Percentiles rank a stretch among this genome's conserved stretches.
Evolutionary conservation across 2,329 filamentous ascomycete species (phyloP).

Genomic region (Pseudocercospora fijiensis): DNA sequence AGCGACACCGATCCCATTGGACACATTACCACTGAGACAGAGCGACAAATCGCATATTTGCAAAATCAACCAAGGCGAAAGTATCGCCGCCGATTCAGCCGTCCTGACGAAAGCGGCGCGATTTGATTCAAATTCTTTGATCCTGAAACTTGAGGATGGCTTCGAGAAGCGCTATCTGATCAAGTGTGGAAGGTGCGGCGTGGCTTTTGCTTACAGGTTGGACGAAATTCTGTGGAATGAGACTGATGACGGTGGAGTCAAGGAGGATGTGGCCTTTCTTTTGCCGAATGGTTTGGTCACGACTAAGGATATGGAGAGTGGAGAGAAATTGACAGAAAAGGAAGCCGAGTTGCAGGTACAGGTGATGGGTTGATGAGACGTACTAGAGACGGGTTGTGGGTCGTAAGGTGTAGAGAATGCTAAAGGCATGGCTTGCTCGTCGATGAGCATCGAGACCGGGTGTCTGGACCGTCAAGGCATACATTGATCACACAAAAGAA

Average conservation of each 20-base stretch:
- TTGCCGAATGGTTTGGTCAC: constrained; percentile 59
- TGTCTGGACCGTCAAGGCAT: too few species aligned
- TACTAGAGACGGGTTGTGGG: neutral
- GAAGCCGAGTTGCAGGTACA: constrained; percentile 1
- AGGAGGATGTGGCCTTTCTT: constrained; percentile 58
- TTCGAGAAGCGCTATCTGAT: constrained; percentile 65
- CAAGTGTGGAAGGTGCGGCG: constrained; percentile 60
- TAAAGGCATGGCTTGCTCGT: neutral
- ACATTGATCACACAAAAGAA: too few species aligned
- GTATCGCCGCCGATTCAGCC: constrained; percentile 22
- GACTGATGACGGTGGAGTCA: constrained; percentile 38
- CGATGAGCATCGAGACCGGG: neutral
- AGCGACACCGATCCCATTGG: constrained; percentile 56
- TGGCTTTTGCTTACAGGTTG: constrained; percentile 63
- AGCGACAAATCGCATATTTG: constrained; percentile 59
- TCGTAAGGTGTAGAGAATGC: neutral
- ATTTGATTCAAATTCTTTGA: constrained; percentile 17
- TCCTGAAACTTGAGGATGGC: constrained; percentile 51
- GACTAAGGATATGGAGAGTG: constrained; percentile 55
- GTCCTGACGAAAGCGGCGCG: constrained; percentile 22
- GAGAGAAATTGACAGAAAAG: constrained; percentile 7
- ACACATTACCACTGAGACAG: constrained; percentile 54
- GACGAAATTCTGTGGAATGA: constrained; percentile 52
- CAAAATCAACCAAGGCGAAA: constrained; percentile 43
- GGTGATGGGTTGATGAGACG: neutral